Conservation (phyloP, 2,329 filamentous ascomycete species). For the Botrytis elliptica region DNA sequence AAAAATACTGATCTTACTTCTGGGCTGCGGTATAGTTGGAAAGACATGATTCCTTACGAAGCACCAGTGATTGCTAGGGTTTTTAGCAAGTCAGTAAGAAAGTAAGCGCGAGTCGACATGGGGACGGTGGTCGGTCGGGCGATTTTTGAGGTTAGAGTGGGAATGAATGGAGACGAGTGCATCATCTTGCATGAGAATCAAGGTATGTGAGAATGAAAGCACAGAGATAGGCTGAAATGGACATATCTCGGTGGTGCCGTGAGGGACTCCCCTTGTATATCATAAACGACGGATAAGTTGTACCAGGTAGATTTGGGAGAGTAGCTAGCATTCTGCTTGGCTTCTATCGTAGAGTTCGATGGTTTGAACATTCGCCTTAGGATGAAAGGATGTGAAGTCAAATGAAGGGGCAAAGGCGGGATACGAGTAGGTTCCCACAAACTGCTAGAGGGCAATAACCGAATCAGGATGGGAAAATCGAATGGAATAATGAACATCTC, state of each 20-base stretch:
- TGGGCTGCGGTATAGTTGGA: not conserved
- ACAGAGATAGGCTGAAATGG: slow-evolving; percentile 2
- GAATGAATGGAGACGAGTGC: slow-evolving; percentile 12
- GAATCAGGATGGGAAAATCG: not conserved
- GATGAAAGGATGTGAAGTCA: not conserved
- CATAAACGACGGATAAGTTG: slow-evolving; percentile 6
- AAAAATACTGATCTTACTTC: not conserved
- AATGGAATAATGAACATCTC: not conserved
- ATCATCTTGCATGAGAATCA: slow-evolving; percentile 7
- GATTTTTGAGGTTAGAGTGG: not conserved
- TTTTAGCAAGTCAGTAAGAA: not conserved
- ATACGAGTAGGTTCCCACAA: not conserved
- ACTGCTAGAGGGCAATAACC: not conserved
- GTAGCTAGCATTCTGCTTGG: not conserved
- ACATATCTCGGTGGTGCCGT: slow-evolving; percentile 11
- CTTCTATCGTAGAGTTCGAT: not conserved
- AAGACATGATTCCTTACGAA: not conserved
- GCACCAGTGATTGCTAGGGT: not conserved
- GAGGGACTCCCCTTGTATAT: slow-evolving; percentile 8
- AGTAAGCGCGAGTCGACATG: slow-evolving; percentile 11
- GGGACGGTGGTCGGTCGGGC: slow-evolving; percentile 8
- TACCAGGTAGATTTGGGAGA: not conserved
- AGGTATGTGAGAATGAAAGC: not conserved
- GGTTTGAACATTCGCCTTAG: not conserved
- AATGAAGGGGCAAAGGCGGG: not conserved